phyloP scores from a whole-genome alignment of 257 asterid genomes.

The Solanum virginianum region DNA sequence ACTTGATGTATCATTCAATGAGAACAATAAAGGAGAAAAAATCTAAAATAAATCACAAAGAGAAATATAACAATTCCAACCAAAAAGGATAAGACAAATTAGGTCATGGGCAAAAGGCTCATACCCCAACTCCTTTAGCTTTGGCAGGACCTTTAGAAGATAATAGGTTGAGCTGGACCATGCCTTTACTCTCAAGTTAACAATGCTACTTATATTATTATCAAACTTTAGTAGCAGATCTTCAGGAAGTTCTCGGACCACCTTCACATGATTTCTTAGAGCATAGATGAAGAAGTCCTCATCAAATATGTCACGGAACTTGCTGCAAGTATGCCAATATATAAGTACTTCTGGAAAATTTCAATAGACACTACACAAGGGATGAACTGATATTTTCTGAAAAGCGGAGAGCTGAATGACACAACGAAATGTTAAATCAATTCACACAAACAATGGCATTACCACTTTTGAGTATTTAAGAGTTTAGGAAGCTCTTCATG shows the following conservation, averaged over 20 bases:
- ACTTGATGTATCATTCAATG: background rate
- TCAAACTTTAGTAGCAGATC: slow-evolving; percentile 62
- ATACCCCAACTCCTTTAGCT: slow-evolving; percentile 69
- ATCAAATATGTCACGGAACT: slow-evolving; percentile 87
- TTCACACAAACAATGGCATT: background rate
- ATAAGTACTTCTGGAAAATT: background rate
- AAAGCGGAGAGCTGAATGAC: background rate
- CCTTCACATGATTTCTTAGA: slow-evolving; percentile 74
- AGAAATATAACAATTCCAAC: background rate
- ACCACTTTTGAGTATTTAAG: background rate
- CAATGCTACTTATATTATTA: slow-evolving; percentile 76
- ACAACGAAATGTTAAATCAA: background rate
- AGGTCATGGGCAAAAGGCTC: slow-evolving; percentile 13
- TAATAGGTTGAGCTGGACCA: slow-evolving; percentile 89
- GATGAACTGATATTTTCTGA: background rate
- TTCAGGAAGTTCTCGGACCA: slow-evolving; percentile 73
- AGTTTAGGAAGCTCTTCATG: background rate
- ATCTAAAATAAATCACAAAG: background rate
- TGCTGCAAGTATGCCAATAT: slow-evolving; percentile 44
- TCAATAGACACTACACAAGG: background rate
- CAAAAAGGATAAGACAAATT: background rate
- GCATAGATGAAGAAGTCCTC: slow-evolving; percentile 98
- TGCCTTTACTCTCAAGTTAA: slow-evolving; percentile 86
- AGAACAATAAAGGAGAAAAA: background rate
- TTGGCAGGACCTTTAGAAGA: slow-evolving; percentile 83